Evolutionary conservation across 2,329 filamentous ascomycete species (phyloP), one percentile per base, ranked within the genome.

Genomic region (Penicillium fuscoglaucum): DNA sequence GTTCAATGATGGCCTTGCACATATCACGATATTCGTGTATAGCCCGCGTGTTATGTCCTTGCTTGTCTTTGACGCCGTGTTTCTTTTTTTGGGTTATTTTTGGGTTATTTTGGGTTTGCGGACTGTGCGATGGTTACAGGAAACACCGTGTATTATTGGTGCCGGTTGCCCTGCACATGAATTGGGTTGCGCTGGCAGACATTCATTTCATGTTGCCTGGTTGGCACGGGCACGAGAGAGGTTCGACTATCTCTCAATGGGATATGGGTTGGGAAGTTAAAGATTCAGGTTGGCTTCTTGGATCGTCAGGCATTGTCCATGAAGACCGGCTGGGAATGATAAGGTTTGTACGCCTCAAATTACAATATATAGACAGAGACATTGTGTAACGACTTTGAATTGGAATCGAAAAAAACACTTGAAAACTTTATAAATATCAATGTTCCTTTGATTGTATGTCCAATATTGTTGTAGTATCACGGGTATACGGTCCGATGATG

Each of bases 301-400:
- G 59, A 63, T 61, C 48, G 65, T 63, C 59, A 48, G 61, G 60
- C 47, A 61, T 65, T 53, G 61, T 57, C 53, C 55, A 40, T 53
- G 59, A 56, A 61, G 55, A 60, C 53, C 55, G 58, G 58, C 50
- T 57, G 44, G 57, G 52, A 60, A 52, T 33, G 28, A 21, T 31
- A 21, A 46, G 35, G 21, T 54, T 47, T 29, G 55, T 35, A 57
- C 17, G 28, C 35, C 35, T 48, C 35, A 29, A 35, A 53, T 41
- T 43, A 58, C 44, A 35, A 21, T 51, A 57, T 47, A 57, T 57
- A 58, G 55, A 58, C 50, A 48, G 43, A 43, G 43, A 53, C 17
- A 43, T 56, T 39, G 35, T 54, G 55, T 54, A 54, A 58, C 55
- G 28, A 58, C 24, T 40, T 54, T 41, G 50, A 54, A 54, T 53